Evolutionary conservation across 306 rosid genomes (phyloP).

Genomic region (Ceratonia siliqua): DNA sequence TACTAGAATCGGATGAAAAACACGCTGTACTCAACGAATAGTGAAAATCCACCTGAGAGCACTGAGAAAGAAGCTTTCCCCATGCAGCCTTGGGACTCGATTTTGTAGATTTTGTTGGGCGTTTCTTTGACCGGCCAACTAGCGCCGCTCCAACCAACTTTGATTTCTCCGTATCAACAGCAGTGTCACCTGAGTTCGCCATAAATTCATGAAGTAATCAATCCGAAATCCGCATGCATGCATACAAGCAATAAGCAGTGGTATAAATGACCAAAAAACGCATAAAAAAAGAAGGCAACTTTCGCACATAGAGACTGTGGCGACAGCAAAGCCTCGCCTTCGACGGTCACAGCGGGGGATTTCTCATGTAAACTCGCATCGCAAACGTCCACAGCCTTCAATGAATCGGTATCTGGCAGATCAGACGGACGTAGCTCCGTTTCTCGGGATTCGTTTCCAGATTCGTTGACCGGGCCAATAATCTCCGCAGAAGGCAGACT

Average conservation of each 20-base stretch:
- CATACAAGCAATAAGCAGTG: constrained; percentile 22
- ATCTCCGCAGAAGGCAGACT: constrained; percentile 49
- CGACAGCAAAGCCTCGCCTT: constrained; percentile 59
- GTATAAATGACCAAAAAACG: neutral
- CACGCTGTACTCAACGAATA: neutral
- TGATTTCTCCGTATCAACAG: constrained; percentile 50
- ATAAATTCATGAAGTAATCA: constrained; percentile 33
- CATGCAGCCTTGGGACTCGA: constrained; percentile 53
- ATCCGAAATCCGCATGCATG: constrained; percentile 38
- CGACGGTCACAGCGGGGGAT: constrained; percentile 50
- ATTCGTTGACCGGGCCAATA: constrained; percentile 63
- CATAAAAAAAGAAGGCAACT: neutral
- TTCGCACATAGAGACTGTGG: constrained; percentile 58
- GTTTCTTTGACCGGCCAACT: constrained; percentile 56
- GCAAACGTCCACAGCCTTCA: constrained; percentile 51
- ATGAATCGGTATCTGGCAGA: constrained; percentile 58
- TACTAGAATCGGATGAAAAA: neutral
- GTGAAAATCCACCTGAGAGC: constrained; percentile 67
- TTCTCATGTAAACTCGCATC: constrained; percentile 50
- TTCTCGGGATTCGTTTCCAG: constrained; percentile 59
- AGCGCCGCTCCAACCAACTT: constrained; percentile 36
- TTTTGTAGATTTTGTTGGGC: constrained; percentile 46
- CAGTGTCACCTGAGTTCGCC: constrained; percentile 48
- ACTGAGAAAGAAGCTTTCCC: constrained; percentile 95
- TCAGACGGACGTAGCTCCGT: constrained; percentile 66